These are phyloP conservation scores for Nicotiana attenuata DNA, from an alignment of 257 asterid species.

Conservation along the genomic window DNA sequence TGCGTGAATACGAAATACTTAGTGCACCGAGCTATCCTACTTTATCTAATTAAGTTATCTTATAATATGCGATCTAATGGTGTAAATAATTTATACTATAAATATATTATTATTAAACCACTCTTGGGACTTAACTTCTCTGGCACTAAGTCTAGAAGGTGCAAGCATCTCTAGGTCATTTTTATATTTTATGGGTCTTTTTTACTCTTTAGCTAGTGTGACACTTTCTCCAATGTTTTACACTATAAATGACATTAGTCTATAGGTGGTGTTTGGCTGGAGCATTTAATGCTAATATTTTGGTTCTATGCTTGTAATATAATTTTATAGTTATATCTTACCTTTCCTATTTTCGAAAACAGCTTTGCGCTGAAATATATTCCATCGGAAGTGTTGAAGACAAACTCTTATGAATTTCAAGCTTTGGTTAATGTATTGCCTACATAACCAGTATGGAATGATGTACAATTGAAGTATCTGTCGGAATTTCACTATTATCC, in stretches of 20 bases:
- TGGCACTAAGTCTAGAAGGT: not conserved
- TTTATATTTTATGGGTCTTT: not conserved
- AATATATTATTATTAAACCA: too few species aligned
- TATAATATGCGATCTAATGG: too few species aligned
- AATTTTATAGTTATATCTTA: not conserved
- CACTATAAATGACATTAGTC: conserved; percentile 36
- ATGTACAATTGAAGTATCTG: conserved; percentile 7
- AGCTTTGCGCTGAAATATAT: conserved; percentile 1
- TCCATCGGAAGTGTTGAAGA: conserved; percentile 8
- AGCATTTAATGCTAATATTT: conserved; percentile 30
- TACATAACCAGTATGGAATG: not conserved
- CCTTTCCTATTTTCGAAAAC: conserved; percentile 7
- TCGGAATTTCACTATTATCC: conserved; percentile 8
- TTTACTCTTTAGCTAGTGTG: conserved; percentile 17
- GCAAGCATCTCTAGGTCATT: not conserved
- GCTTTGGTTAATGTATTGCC: conserved; percentile 3
- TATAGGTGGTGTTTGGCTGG: conserved; percentile 35
- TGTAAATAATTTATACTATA: too few species aligned
- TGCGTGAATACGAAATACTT: too few species aligned
- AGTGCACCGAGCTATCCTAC: accelerated
- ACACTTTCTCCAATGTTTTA: conserved; percentile 31
- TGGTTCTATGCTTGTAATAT: not conserved
- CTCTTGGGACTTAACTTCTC: conserved; percentile 35
- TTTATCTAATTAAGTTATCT: too few species aligned
- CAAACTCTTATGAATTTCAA: conserved; percentile 1